Conservation (phyloP, 331 rosid genomes). For the Rosa hybrid region DNA sequence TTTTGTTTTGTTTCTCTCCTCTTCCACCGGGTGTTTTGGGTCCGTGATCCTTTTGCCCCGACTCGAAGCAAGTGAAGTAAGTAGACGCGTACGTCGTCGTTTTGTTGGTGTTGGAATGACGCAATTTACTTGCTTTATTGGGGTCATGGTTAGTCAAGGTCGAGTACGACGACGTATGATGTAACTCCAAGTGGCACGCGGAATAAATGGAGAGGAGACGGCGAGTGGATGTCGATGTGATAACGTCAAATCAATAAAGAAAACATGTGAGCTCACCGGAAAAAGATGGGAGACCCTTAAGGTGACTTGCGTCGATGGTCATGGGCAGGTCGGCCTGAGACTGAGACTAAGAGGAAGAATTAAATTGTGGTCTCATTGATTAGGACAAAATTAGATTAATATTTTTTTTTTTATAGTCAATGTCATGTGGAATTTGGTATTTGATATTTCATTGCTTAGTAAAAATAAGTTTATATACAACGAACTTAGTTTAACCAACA, state of each 20-base stretch:
- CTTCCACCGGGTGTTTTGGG: not conserved
- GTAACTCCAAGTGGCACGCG: not conserved
- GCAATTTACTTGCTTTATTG: not conserved
- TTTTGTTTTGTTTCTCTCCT: not conserved
- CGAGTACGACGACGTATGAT: not conserved
- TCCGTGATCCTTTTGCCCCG: not conserved
- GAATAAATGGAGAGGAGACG: not conserved
- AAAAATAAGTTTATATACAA: too few relatives aligned
- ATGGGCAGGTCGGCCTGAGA: too few relatives aligned
- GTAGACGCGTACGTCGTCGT: slow-evolving; percentile 19
- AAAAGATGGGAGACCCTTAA: not conserved
- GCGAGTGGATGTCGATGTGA: not conserved
- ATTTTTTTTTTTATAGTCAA: too few relatives aligned
- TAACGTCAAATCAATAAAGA: not conserved
- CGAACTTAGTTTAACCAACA: too few relatives aligned
- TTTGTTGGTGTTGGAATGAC: not conserved
- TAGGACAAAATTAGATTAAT: too few relatives aligned
- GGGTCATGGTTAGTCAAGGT: not conserved
- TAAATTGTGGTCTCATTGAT: too few relatives aligned
- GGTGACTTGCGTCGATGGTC: not conserved
- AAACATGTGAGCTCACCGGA: not conserved
- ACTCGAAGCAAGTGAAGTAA: not conserved
- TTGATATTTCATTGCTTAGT: too few relatives aligned
- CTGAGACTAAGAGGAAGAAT: too few relatives aligned
- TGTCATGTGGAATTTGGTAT: too few relatives aligned